Percentiles rank a stretch among this genome's conserved stretches.
These are phyloP conservation scores for Fragilaria radians DNA, from an alignment of 108 stramenopile species.

Conservation along the genomic window DNA sequence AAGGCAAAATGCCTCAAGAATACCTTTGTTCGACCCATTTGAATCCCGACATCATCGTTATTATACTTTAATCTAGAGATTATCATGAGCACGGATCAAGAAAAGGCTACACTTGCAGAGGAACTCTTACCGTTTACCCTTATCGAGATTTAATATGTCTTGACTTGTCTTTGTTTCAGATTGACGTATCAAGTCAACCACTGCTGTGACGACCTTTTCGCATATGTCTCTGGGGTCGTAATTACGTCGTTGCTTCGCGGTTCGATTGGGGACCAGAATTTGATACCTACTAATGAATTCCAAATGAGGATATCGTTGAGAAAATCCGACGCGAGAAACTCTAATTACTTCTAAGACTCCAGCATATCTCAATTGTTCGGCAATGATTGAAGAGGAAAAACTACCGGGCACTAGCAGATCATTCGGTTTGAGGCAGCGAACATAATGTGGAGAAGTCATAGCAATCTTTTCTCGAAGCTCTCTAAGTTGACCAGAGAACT, in stretches of 20 bases:
- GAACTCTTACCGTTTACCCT: constrained; percentile 6
- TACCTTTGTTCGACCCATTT: constrained; percentile 83
- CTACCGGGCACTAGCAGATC: constrained; percentile 66
- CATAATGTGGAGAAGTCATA: constrained; percentile 93
- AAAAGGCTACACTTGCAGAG: neutral
- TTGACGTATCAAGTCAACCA: neutral
- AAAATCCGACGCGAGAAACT: constrained; percentile 96
- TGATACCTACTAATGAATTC: constrained; percentile 80
- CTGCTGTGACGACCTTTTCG: constrained; percentile 6
- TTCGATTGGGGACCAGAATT: constrained; percentile 21
- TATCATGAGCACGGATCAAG: too few species aligned
- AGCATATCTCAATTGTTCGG: constrained; percentile 93
- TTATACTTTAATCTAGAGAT: too few species aligned
- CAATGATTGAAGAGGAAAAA: constrained; percentile 69
- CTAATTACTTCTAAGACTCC: constrained; percentile 98
- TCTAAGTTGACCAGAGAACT: constrained; percentile 86
- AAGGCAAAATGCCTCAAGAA: constrained; percentile 76
- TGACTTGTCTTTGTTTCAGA: too few species aligned
- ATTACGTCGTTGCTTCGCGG: neutral
- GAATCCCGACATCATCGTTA: constrained; percentile 50
- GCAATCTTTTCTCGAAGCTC: constrained; percentile 85
- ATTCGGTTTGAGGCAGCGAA: constrained; percentile 99
- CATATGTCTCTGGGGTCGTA: constrained; percentile 4
- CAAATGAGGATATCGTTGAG: constrained; percentile 86
- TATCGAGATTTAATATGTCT: constrained; percentile 10